phyloP scores from a whole-genome alignment of 345 rosid species.

The Gossypium bickii region DNA sequence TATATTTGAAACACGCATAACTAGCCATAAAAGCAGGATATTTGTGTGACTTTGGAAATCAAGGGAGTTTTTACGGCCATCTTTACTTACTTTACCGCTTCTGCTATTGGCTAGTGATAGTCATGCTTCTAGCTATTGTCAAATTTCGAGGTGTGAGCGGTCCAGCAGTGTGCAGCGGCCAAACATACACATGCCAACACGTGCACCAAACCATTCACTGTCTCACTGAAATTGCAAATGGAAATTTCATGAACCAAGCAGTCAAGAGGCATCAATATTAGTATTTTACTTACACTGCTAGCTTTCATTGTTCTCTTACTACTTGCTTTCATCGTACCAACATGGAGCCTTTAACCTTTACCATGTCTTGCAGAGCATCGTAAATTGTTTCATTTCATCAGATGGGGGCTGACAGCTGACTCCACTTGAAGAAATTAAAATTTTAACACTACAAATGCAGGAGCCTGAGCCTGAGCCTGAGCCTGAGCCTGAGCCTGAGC shows the following conservation, averaged over 20 bases:
- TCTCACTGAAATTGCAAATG: not conserved
- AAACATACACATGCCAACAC: conserved; percentile 12
- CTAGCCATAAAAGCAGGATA: conserved; percentile 6
- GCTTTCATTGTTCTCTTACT: not conserved
- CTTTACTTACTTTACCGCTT: not conserved
- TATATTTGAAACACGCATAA: conserved; percentile 15
- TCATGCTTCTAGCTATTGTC: not conserved
- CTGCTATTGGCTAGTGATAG: not conserved
- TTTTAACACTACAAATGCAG: too few species aligned
- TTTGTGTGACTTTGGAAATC: conserved; percentile 15
- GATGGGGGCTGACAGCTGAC: not conserved
- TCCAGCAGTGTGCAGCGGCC: not conserved
- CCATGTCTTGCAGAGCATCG: not conserved
- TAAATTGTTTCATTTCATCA: not conserved
- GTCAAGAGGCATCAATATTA: not conserved
- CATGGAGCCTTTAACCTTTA: not conserved
- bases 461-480: too few species aligned
- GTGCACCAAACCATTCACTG: conserved; percentile 4
- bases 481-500: too few species aligned
- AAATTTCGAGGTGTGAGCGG: conserved; percentile 4
- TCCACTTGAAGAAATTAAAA: not conserved
- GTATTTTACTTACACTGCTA: conserved; percentile 6
- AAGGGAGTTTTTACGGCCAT: not conserved
- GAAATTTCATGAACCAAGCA: not conserved
- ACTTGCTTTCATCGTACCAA: not conserved